phyloP scores from a whole-genome alignment of 2,329 filamentous ascomycete genomes.

The Lizonia empirigonia region DNA sequence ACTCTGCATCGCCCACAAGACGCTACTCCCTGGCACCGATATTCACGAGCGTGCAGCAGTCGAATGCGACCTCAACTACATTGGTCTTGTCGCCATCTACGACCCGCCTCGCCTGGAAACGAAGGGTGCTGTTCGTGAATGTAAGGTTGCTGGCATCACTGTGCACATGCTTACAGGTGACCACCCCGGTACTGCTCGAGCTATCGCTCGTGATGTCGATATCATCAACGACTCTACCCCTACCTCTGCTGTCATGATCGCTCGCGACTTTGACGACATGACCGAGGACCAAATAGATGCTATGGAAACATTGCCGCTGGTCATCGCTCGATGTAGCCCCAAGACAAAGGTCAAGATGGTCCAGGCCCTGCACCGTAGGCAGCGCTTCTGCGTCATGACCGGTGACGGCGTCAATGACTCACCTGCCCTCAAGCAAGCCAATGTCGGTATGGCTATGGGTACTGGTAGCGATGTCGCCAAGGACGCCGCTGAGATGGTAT shows the following conservation, averaged over 20 bases:
- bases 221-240: slow-evolving; percentile 44
- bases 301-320: slow-evolving; percentile 50
- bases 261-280: slow-evolving; percentile 53
- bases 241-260: slow-evolving; percentile 49
- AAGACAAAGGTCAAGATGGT: slow-evolving; percentile 57
- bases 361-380: slow-evolving; percentile 47
- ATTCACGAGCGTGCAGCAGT: slow-evolving; percentile 61
- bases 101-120: slow-evolving; percentile 85
- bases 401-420: slow-evolving; percentile 52
- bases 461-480: slow-evolving; percentile 50
- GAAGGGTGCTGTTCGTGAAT: slow-evolving; percentile 58
- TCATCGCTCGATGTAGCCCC: slow-evolving; percentile 55
- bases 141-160: slow-evolving; percentile 54
- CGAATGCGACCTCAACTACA: slow-evolving; percentile 71
- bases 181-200: slow-evolving; percentile 53
- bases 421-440: slow-evolving; percentile 48
- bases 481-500: slow-evolving; percentile 50
- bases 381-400: slow-evolving; percentile 52
- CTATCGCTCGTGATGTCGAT: slow-evolving; percentile 55
- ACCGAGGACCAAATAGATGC: slow-evolving; percentile 51
- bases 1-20: slow-evolving; percentile 47
- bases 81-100: slow-evolving; percentile 85
- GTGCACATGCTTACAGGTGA: slow-evolving; percentile 59
- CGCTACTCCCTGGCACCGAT: slow-evolving; percentile 32
- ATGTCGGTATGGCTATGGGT: slow-evolving; percentile 53